Evolutionary conservation across 164 flowering plant genomes (phyloP), one percentile per base, ranked within the genome.

Genomic region (Sextonia rubra): DNA sequence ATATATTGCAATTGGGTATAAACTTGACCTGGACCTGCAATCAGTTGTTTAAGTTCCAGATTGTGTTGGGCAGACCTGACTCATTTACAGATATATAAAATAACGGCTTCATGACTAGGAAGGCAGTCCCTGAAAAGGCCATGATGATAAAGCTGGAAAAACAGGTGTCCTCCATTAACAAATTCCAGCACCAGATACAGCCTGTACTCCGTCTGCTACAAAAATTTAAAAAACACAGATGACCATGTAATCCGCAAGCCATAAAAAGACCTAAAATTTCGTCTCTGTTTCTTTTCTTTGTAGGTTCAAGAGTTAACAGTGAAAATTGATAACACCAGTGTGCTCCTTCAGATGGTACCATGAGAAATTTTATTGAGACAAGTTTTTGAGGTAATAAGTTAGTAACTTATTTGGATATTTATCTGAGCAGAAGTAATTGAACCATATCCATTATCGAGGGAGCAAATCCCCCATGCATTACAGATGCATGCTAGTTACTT

Each of bases 141-240:
- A 3, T 92, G 97, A 77, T 79, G 82, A 68, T 92, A 87, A 18
- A 89, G 94, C 81, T 92, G 97, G 70, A 90, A 92, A 76, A 89
- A 92, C 2, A 92, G 87, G 69, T 92, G 95, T 0, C 97, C 95
- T 0, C 97, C 95, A 79, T 92, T 92, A 15, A 90, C 79, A 73
- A 89, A 92, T 76, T 92, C 91, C 73, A 92, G 85, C 76, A 92
- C 96, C 71, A 92, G 92, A 70, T 89, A 92, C 14, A 90, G 75
- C 73, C 90, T 83, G 62, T 88, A 88, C 79, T 88, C 90, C 24
- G 91, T 90, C 95, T 92, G 91, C 88, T 81, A 23, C 47, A 48
- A 8, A 68, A 12, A 66, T 12, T 12, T 4, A 30, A 30, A 30
- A 30, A 30, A 30, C 6, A 30, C 37, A 30, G 37, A 30, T 6